Evolutionary conservation across 139 green algal genomes (phyloP), one percentile per base, ranked within the genome.

Genomic region (Tetraselmis chui): DNA sequence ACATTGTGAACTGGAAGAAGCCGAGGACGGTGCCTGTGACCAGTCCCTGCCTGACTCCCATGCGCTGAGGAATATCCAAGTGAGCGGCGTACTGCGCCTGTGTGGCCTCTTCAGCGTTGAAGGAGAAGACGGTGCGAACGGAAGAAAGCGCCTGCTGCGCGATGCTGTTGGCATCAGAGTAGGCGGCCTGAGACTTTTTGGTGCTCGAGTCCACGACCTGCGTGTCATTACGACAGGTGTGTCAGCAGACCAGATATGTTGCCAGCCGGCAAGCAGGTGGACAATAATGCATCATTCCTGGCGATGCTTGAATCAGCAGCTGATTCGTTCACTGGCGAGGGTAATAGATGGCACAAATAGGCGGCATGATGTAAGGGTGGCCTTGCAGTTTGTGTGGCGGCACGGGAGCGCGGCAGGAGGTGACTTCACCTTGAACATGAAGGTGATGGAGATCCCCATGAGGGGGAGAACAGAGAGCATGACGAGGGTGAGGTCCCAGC

Each of bases 401-500:
- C 11, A 18, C 11, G 45, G 45, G 45, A 18, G 45, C 11, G 45
- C 11, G 45, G 45, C 11, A 18, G 45, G 45, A 18, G 45, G 45
- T 5, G 45, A 18, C 45, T 5, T 67, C 18, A 67, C 45, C 45
- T 67, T 67, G 45, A 67, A 67, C 45, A 92, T 31, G 5, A 90
- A 84, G 31, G 82, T 79, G 1, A 96, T 87, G 59, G 76, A 24
- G 29, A 89, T 84, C 2, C 91, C 92, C 30, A 88, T 78, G 1
- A 96, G 74, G 0, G 94, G 94, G 30, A 91, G 77, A 2, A 85
- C 58, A 1, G 91, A 89, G 26, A 95, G 78, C 80, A 96, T 89
- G 26, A 97, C 95, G 23, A 97, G 87, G 23, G 94, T 94, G 86
- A 98, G 91, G 77, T 92, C 84, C 94, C 89, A 94, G 30, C 85